These are phyloP conservation scores for Brassica nigra DNA, from an alignment of 345 rosid genomes.

Conservation along the genomic window DNA sequence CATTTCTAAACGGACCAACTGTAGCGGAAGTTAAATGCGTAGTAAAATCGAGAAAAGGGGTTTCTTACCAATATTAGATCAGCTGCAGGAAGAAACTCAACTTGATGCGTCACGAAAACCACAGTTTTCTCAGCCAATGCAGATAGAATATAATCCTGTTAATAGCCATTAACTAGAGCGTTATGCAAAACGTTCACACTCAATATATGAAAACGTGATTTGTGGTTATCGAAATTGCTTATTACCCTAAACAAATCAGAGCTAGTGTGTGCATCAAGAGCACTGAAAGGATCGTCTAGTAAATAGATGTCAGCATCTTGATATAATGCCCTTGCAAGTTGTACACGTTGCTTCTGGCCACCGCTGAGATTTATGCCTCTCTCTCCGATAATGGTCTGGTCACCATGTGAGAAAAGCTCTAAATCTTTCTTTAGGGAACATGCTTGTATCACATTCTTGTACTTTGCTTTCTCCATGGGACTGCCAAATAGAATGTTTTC, in stretches of 20 bases:
- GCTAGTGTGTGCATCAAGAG: slow-evolving; percentile 99
- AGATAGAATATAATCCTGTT: slow-evolving; percentile 89
- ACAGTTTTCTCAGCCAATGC: slow-evolving; percentile 88
- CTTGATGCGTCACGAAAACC: slow-evolving; percentile 98
- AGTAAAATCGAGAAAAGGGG: slow-evolving; percentile 31
- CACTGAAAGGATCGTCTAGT: slow-evolving; percentile 99
- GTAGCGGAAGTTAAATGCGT: slow-evolving; percentile 1
- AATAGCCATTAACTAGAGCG: slow-evolving; percentile 35
- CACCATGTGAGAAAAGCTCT: slow-evolving; percentile 97
- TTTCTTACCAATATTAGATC: slow-evolving; percentile 87
- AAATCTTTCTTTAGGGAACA: slow-evolving; percentile 94
- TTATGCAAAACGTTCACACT: slow-evolving; percentile 23
- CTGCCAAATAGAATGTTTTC: slow-evolving; percentile 98
- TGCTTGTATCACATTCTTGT: slow-evolving; percentile 89
- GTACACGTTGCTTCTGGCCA: slow-evolving; percentile 98
- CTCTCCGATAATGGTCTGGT: slow-evolving; percentile 98
- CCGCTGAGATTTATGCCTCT: slow-evolving; percentile 99
- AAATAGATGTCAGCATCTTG: slow-evolving; percentile 98
- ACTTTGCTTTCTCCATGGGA: slow-evolving; percentile 88
- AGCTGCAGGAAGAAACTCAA: slow-evolving; percentile 94
- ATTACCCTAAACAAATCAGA: slow-evolving; percentile 95
- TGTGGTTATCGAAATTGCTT: slow-evolving; percentile 6
- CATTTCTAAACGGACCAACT: slow-evolving; percentile 35
- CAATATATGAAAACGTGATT: not conserved
- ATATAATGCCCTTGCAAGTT: slow-evolving; percentile 98